Percentiles rank a stretch among this genome's conserved stretches.
Conservation (phyloP, 2,329 filamentous ascomycete species). For the Aquanectria penicillioides region DNA sequence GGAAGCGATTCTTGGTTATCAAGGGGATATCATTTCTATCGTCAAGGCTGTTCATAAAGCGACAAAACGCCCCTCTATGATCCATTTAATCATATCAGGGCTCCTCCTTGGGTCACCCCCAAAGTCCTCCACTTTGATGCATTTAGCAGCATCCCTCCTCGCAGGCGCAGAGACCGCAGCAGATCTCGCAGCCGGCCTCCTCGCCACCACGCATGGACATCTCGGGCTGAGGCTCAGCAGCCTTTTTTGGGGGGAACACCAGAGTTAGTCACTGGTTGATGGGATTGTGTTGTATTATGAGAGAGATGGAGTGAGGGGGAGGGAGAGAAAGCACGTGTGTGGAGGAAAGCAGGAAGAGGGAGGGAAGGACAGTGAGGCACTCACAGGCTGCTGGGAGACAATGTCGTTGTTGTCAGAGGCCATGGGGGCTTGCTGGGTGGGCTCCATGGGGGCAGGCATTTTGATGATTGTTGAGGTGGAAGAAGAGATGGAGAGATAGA, state of each 20-base stretch:
- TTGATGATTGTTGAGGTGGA: conserved; percentile 33
- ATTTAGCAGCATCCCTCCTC: conserved; percentile 55
- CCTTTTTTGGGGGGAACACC: conserved; percentile 33
- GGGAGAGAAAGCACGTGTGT: too few relatives aligned
- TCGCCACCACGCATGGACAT: conserved; percentile 57
- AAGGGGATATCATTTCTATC: conserved; percentile 25
- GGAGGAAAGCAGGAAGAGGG: background rate
- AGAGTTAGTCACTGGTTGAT: too few relatives aligned
- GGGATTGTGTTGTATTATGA: background rate
- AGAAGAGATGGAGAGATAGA: conserved; percentile 6
- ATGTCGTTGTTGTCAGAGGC: conserved; percentile 48
- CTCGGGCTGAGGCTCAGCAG: conserved; percentile 53
- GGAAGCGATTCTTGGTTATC: background rate
- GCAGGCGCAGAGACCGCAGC: conserved; percentile 57
- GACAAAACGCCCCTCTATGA: conserved; percentile 6
- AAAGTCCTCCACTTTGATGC: background rate
- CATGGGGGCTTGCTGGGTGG: conserved; percentile 57
- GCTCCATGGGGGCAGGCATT: conserved; percentile 55
- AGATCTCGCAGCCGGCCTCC: conserved; percentile 57
- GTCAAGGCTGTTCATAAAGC: conserved; percentile 14
- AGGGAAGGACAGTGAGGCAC: too few relatives aligned
- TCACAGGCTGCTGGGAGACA: conserved; percentile 55
- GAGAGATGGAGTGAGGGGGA: background rate
- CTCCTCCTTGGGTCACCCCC: too few relatives aligned
- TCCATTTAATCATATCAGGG: background rate